phyloP scores from a whole-genome alignment of 2,329 filamentous ascomycete genomes.

The Paecilomyces sp. region DNA sequence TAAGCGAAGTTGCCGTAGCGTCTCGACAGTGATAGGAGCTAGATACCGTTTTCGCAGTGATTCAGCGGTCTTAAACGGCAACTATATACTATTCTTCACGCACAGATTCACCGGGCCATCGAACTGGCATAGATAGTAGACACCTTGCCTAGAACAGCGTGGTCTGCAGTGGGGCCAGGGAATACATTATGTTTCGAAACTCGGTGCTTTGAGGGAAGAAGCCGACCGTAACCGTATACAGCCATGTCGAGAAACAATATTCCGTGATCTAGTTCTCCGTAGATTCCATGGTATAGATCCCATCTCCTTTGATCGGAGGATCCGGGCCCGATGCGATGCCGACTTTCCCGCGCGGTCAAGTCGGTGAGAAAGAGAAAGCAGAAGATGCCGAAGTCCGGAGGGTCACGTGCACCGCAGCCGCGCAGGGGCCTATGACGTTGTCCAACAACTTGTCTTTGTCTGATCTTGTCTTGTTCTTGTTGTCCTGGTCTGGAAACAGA shows the following conservation, averaged over 20 bases:
- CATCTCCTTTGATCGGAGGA: background rate
- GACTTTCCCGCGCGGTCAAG: background rate
- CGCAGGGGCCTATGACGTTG: background rate
- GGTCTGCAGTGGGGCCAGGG: background rate
- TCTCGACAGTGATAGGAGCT: too few relatives aligned
- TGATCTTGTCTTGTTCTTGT: too few relatives aligned
- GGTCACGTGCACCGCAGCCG: background rate
- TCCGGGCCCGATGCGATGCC: background rate
- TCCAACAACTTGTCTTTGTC: background rate
- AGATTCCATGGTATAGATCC: too few relatives aligned
- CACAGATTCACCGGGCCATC: too few relatives aligned
- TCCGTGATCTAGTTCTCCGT: too few relatives aligned
- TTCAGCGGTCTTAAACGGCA: too few relatives aligned
- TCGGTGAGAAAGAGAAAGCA: background rate
- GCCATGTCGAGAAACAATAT: too few relatives aligned
- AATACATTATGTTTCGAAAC: background rate
- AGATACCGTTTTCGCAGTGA: too few relatives aligned
- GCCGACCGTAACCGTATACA: background rate
- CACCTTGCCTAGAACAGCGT: background rate
- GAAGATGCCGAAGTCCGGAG: background rate
- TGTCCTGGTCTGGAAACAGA: too few relatives aligned
- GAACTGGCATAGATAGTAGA: too few relatives aligned
- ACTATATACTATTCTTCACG: too few relatives aligned
- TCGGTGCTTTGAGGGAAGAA: background rate
- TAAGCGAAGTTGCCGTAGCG: too few relatives aligned